Conservation (phyloP, 1,284 basidiomycete species). For the Agroathelia rolfsii region DNA sequence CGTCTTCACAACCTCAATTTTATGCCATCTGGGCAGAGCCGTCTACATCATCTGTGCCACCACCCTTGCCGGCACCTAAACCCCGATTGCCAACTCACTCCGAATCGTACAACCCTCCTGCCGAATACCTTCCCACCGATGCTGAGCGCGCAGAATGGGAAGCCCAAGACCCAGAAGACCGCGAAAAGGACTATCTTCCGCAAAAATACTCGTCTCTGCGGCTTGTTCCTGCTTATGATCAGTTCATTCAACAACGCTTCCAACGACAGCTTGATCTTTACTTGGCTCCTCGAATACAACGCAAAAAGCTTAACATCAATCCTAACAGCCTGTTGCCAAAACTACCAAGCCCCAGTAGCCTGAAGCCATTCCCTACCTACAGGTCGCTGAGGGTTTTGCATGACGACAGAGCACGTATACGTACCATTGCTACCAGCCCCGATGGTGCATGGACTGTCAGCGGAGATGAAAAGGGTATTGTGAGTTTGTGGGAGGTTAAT, state of each 20-base stretch:
- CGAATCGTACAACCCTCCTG: conserved; percentile 98
- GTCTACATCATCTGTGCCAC: conserved; percentile 44
- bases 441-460: conserved; percentile 88
- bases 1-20: conserved; percentile 65
- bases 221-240: conserved; percentile 85
- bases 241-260: conserved; percentile 92
- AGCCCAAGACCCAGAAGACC: conserved; percentile 80
- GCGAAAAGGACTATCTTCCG: conserved; percentile 85
- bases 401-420: conserved; percentile 57
- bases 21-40: conserved; percentile 88
- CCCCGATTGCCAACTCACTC: conserved; percentile 81
- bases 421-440: conserved; percentile 77
- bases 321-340: conserved; percentile 90
- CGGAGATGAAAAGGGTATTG: conserved; percentile 84
- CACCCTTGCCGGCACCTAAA: conserved; percentile 92
- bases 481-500: conserved; percentile 90
- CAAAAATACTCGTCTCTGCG: conserved; percentile 82
- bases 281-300: conserved; percentile 87
- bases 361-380: conserved; percentile 92
- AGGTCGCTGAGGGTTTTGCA: conserved; percentile 69
- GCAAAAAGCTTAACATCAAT: conserved; percentile 83
- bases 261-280: conserved; percentile 94
- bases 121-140: conserved; percentile 91
- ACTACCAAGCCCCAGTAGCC: conserved; percentile 86
- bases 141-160: conserved; percentile 84